Conservation (phyloP, 495 filamentous ascomycete species). For the Aspergillus diversus region DNA sequence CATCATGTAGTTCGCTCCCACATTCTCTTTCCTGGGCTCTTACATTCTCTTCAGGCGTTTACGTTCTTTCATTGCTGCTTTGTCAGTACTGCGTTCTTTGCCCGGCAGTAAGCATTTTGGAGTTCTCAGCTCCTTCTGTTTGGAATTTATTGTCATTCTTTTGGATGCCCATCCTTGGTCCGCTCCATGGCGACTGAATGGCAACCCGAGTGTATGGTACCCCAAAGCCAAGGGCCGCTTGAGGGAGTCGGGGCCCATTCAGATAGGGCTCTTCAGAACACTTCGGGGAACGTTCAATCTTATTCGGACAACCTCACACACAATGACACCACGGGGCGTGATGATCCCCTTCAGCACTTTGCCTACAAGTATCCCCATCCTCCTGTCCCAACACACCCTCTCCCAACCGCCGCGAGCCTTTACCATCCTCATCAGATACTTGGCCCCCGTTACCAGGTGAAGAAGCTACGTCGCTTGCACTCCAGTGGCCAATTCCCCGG, state of each 20-base stretch:
- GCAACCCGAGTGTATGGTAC: conserved; percentile 49
- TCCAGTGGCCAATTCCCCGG: conserved; percentile 36
- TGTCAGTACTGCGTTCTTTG: conserved; percentile 46
- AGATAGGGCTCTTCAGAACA: conserved; percentile 51
- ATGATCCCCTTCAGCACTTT: conserved; percentile 45
- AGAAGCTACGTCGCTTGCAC: conserved; percentile 45
- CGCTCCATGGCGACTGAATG: conserved; percentile 54
- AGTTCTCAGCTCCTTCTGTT: conserved; percentile 39
- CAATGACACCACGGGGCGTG: conserved; percentile 36
- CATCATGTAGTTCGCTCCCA: conserved; percentile 54
- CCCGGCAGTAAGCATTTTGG: conserved; percentile 48
- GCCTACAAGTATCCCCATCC: conserved; percentile 47
- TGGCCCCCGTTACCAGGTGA: conserved; percentile 39
- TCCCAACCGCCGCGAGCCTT: conserved; percentile 32
- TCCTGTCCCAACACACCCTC: conserved; percentile 35
- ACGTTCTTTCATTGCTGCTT: conserved; percentile 47
- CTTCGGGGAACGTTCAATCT: conserved; percentile 53
- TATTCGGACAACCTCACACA: conserved; percentile 44
- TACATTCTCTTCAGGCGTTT: conserved; percentile 50
- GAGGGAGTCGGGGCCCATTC: conserved; percentile 46
- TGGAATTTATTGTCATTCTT: conserved; percentile 61
- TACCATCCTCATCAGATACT: conserved; percentile 40
- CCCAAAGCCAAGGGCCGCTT: conserved; percentile 47
- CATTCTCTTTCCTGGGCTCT: conserved; percentile 62
- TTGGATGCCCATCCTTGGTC: conserved; percentile 49